Base-by-base conservation (phyloP, 768 basidiomycete genomes). In the Suillus paluster region DNA sequence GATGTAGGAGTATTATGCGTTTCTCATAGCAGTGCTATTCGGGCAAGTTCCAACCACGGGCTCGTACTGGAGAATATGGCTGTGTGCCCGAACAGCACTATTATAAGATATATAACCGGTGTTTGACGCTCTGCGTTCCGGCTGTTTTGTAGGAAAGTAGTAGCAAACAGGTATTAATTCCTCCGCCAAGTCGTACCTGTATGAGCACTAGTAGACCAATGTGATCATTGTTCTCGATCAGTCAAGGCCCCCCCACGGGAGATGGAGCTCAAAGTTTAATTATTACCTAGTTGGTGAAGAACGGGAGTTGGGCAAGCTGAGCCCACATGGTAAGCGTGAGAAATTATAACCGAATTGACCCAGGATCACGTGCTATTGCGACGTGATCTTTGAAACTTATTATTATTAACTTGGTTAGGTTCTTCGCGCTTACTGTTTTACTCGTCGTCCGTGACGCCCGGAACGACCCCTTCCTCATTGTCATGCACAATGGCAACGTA, bases 401-500 rank as follows among this genome's bases (percentile, higher is more conserved):
- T 39, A 58, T n/a, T n/a, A 17, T 7, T 38, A 41, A 58, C 36
- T 15, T 56, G 53, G 54, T 25, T 11, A 54, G 38, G 38, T 27
- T 36, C 27, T 55, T 41, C 54, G 54, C 54, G 54, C 54, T n/a
- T 39, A 39, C 54, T 61, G 58, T 60, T 61, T 57, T 36, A 54
- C 49, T 55, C 52, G 46, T 59, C 48, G 57, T 58, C 57, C 49
- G 57, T 56, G 34, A 59, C 58, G 25, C 57, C 49, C 46, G 58
- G 58, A 30, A 36, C 23, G 46, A 54, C 42, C 23, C 45, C 55
- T 34, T 44, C 59, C 59, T 25, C 63, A 56, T 58, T 59, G 64
- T 60, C 66, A 74, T 72, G 68, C 72, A 57, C 60, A 68, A 75
- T 73, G 66, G 64, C 57, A 56, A 74, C 59, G 41, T 73, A 75